Percentiles rank a stretch among this genome's conserved stretches.
These are phyloP conservation scores for Venturia effusa DNA, from an alignment of 2,329 filamentous ascomycete species.

Conservation along the genomic window DNA sequence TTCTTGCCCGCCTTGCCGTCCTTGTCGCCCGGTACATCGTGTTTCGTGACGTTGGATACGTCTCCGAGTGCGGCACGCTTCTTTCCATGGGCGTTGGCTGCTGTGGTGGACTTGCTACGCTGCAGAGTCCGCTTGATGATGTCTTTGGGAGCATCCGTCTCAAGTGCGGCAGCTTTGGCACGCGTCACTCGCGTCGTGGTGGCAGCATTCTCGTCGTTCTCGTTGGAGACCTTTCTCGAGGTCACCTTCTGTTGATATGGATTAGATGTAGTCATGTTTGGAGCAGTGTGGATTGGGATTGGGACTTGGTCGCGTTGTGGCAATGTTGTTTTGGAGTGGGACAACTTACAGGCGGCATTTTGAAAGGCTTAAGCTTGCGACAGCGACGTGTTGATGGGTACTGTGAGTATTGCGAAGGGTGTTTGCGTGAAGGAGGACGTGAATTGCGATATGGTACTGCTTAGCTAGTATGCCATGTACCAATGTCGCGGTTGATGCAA, in stretches of 20 bases:
- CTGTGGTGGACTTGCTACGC: slow-evolving; percentile 43
- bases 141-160: slow-evolving; percentile 22
- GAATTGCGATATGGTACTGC: slow-evolving; percentile 11
- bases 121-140: slow-evolving; percentile 32
- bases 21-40: slow-evolving; percentile 36
- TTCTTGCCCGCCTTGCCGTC: slow-evolving; percentile 61
- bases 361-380: slow-evolving; percentile 17
- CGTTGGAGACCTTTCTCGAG: slow-evolving; percentile 1
- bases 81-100: slow-evolving; percentile 38
- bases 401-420: neutral
- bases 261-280: slow-evolving; percentile 2
- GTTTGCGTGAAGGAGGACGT: slow-evolving; percentile 8
- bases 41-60: slow-evolving; percentile 89
- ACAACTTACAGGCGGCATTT: slow-evolving; percentile 47
- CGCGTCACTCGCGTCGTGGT: slow-evolving; percentile 76
- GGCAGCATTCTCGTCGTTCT: slow-evolving; percentile 59
- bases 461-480: slow-evolving; percentile 11
- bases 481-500: slow-evolving; percentile 9
- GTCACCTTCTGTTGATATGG: slow-evolving; percentile 9
- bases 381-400: neutral
- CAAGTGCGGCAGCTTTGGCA: slow-evolving; percentile 72
- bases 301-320: slow-evolving; percentile 9
- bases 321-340: slow-evolving; percentile 11
- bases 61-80: slow-evolving; percentile 84
- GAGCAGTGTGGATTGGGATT: neutral